Conservation (phyloP, 2,329 filamentous ascomycete genomes). For the Dactylonectria estremocensis region DNA sequence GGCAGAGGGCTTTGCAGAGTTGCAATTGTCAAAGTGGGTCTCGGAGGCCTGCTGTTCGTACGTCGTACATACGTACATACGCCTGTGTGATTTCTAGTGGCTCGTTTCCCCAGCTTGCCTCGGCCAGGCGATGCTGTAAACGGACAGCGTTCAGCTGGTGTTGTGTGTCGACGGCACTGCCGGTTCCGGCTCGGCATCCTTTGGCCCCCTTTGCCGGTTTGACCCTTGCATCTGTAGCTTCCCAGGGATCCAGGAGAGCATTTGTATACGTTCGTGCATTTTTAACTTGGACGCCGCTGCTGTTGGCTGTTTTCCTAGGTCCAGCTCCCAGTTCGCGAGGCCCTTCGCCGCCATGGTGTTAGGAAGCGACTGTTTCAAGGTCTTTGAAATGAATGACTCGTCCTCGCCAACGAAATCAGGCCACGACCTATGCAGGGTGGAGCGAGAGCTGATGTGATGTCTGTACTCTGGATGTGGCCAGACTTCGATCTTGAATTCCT, state of each 20-base stretch:
- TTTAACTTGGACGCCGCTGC: slow-evolving; percentile 9
- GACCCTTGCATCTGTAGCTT: slow-evolving; percentile 17
- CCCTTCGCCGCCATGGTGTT: slow-evolving; percentile 55
- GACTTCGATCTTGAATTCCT: slow-evolving; percentile 61
- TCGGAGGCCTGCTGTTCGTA: neutral
- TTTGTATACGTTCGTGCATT: slow-evolving; percentile 33
- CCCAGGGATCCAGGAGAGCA: slow-evolving; percentile 38
- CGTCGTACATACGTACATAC: too few species aligned
- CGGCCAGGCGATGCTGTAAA: neutral
- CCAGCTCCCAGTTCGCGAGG: slow-evolving; percentile 61
- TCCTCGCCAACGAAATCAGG: slow-evolving; percentile 52
- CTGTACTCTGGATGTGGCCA: slow-evolving; percentile 56
- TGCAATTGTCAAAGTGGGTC: neutral
- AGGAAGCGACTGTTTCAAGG: slow-evolving; percentile 59
- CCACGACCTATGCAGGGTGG: slow-evolving; percentile 60
- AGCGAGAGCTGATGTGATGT: slow-evolving; percentile 57
- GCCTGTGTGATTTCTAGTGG: neutral
- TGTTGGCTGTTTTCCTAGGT: slow-evolving; percentile 40
- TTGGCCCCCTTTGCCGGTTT: neutral
- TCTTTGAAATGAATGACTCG: slow-evolving; percentile 54
- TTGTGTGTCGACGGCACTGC: neutral
- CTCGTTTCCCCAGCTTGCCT: neutral
- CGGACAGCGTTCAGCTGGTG: neutral
- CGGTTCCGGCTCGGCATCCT: neutral
- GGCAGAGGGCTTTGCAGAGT: neutral